These are phyloP conservation scores for Trematosphaeria pertusa DNA, from an alignment of 2,329 filamentous ascomycete genomes.

Conservation along the genomic window DNA sequence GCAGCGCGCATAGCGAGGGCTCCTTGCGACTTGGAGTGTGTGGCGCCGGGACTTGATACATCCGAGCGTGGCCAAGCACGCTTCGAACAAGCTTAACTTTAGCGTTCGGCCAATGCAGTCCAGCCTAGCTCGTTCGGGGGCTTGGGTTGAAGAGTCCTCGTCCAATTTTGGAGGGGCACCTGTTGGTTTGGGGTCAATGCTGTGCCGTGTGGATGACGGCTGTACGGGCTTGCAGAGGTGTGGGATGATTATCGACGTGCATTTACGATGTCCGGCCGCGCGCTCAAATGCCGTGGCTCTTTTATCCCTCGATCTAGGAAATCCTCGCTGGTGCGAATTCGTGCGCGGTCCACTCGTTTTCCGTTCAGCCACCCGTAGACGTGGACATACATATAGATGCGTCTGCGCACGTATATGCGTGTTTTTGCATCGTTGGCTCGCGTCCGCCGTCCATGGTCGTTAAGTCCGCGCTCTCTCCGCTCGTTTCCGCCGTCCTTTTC, in stretches of 20 bases:
- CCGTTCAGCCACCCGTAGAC: neutral
- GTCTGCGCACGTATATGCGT: neutral
- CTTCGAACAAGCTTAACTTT: constrained; percentile 44
- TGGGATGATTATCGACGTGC: no score
- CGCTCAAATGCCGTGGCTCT: no score
- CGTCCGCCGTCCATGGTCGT: constrained; percentile 1
- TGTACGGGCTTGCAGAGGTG: no score
- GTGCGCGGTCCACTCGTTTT: neutral
- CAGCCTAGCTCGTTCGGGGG: constrained; percentile 7
- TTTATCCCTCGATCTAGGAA: neutral
- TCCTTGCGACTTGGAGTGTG: constrained; percentile 35
- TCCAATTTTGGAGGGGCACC: neutral
- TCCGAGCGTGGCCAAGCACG: constrained; percentile 34
- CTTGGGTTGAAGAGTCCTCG: constrained; percentile 8
- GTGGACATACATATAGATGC: constrained; percentile 5
- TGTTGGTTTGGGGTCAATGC: constrained; percentile 5
- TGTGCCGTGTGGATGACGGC: constrained; percentile 1
- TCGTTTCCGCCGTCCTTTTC: constrained; percentile 10
- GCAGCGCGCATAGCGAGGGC: constrained; percentile 19
- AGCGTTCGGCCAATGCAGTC: constrained; percentile 27
- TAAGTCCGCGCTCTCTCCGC: constrained; percentile 16
- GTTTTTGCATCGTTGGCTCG: constrained; percentile 1
- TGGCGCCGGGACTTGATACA: constrained; percentile 45
- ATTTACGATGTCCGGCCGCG: no score
- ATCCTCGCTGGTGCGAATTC: neutral